These are phyloP conservation scores for Colletotrichum sp. DNA, from an alignment of 2,329 filamentous ascomycete species.

Conservation along the genomic window DNA sequence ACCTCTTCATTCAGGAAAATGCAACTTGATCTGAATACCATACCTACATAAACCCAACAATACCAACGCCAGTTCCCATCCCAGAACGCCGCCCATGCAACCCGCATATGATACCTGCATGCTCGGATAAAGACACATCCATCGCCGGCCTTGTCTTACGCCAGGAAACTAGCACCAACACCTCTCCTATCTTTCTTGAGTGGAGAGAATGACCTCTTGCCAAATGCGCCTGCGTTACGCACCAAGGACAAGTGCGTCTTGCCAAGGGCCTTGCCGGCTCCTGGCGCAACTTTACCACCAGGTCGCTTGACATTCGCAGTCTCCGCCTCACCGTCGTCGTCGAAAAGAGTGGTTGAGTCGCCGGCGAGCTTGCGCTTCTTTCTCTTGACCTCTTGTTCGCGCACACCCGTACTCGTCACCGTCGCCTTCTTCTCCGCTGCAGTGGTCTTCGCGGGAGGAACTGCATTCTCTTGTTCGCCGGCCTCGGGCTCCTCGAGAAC, in stretches of 20 bases:
- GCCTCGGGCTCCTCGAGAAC: constrained; percentile 41
- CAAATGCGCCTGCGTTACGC: constrained; percentile 50
- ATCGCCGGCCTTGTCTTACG: constrained; percentile 29
- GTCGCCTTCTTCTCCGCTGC: constrained; percentile 12
- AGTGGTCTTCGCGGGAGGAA: constrained; percentile 33
- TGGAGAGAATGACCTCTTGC: constrained; percentile 68
- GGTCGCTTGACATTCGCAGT: constrained; percentile 30
- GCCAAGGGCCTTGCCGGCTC: constrained; percentile 18
- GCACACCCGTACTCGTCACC: constrained; percentile 32
- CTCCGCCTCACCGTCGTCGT: constrained; percentile 59
- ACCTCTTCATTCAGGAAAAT: neutral
- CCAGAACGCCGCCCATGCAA: constrained; percentile 16
- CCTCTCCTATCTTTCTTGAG: constrained; percentile 73
- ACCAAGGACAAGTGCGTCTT: constrained; percentile 44
- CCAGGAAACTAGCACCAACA: constrained; percentile 65
- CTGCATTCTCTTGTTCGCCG: constrained; percentile 28
- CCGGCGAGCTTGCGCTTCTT: constrained; percentile 79
- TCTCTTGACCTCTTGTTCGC: constrained; percentile 53
- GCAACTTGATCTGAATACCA: neutral
- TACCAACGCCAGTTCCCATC: neutral
- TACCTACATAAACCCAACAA: neutral
- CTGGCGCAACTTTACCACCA: constrained; percentile 36
- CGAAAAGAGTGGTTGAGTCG: constrained; percentile 69
- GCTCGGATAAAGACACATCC: neutral
- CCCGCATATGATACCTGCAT: neutral